A percentile compares a stretch with the other conserved stretches of the same genome.
phyloP scores from a whole-genome alignment of 1,284 basidiomycete genomes.

The Pseudozyma sp. region DNA sequence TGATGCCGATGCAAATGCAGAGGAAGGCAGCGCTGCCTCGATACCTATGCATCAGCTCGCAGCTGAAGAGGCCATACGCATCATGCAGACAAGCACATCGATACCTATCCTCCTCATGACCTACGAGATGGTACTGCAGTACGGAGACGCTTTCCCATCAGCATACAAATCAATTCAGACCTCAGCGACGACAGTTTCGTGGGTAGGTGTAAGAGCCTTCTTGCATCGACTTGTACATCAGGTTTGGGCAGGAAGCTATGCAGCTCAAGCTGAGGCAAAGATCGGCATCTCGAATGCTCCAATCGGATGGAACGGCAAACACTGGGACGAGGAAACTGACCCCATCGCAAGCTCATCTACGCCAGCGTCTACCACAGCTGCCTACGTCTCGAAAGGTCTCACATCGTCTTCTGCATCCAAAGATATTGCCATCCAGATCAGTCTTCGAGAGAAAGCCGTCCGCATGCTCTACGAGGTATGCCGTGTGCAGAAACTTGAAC shows the following conservation, averaged over 20 bases:
- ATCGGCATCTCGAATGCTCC: conserved; percentile 29
- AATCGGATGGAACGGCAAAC: conserved; percentile 17
- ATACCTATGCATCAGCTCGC: conserved; percentile 46
- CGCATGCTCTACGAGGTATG: conserved; percentile 55
- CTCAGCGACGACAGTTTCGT: conserved; percentile 29
- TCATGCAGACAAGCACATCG: conserved; percentile 74
- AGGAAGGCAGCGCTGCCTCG: not conserved
- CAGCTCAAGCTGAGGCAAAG: conserved; percentile 58
- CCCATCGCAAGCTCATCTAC: not conserved
- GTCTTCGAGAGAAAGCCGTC: conserved; percentile 70
- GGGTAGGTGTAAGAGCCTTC: conserved; percentile 46
- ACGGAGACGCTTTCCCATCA: conserved; percentile 72
- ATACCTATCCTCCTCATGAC: conserved; percentile 85
- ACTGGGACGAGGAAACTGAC: conserved; percentile 16
- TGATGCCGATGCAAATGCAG: conserved; percentile 13
- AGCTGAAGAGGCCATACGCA: conserved; percentile 41
- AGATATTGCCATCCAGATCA: conserved; percentile 49
- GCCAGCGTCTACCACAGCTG: not conserved
- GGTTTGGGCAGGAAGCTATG: conserved; percentile 67
- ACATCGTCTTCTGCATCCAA: conserved; percentile 37
- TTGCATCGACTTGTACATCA: conserved; percentile 64
- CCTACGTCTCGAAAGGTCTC: conserved; percentile 5
- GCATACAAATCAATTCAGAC: conserved; percentile 51
- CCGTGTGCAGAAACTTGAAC: conserved; percentile 59
- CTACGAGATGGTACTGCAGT: conserved; percentile 81